Percentiles rank a stretch among this genome's conserved stretches.
These are phyloP conservation scores for Cryphonectria parasitica DNA, from an alignment of 2,329 filamentous ascomycete genomes.

Conservation along the genomic window DNA sequence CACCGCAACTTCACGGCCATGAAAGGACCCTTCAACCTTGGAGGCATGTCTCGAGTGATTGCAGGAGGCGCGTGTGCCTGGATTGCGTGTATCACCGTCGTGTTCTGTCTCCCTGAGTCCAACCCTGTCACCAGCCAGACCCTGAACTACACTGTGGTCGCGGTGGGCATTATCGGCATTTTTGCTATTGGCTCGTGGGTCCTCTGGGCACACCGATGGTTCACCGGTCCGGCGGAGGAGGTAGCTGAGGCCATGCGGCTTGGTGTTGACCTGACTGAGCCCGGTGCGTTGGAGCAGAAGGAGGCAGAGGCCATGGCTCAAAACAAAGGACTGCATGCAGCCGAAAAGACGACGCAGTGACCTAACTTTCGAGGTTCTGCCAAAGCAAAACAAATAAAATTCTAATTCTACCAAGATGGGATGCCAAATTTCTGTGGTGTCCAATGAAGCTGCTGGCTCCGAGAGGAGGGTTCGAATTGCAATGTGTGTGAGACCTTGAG, in stretches of 20 bases:
- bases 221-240: constrained; percentile 58
- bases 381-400: not conserved
- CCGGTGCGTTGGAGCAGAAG: constrained; percentile 46
- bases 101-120: constrained; percentile 60
- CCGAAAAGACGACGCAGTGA: constrained; percentile 7
- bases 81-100: constrained; percentile 59
- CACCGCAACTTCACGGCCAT: constrained; percentile 50
- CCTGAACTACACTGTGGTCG: constrained; percentile 63
- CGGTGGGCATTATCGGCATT: constrained; percentile 59
- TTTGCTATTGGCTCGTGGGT: constrained; percentile 54
- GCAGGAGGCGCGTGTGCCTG: constrained; percentile 53
- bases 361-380: not conserved
- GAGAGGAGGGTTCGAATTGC: not conserved
- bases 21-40: constrained; percentile 61
- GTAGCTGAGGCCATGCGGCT: constrained; percentile 52
- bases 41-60: constrained; percentile 48
- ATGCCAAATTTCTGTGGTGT: not conserved
- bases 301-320: constrained; percentile 32
- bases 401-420: not conserved
- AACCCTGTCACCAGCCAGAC: constrained; percentile 61
- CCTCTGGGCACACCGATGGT: constrained; percentile 58
- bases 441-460: not conserved
- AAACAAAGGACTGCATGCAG: constrained; percentile 33
- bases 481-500: not conserved
- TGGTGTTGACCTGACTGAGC: constrained; percentile 53